Base-by-base conservation (phyloP, 2,329 filamentous ascomycete genomes). In the Metarhizium album region DNA sequence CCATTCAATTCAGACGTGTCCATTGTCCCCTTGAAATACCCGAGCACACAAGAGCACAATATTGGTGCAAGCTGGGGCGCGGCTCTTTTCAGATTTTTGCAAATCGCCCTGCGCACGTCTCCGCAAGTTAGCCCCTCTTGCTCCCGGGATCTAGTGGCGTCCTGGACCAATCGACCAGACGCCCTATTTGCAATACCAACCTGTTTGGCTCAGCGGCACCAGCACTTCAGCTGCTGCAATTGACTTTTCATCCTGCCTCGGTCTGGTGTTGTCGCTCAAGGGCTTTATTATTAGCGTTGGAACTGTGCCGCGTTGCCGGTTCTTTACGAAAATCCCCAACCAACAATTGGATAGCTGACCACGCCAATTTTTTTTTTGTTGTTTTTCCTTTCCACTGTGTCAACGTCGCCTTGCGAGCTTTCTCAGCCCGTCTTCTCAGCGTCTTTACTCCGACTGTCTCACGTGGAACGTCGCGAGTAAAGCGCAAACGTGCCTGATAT, bases 381-480 rank as follows among this genome's bases (percentile, higher is more conserved):
- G 16, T 18, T 27, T 23, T 22, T 6, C 18, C 23, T 20, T 14
- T 42, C 33, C 22, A 18, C 16, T 35, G n/a, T 20, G 20, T 29
- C 40, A 24, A 27, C 13, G 24, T 43, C 43, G 31, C 22, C 16
- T 40, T 8, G n/a, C 22, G 22, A 24, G 18, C 22, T 24, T n/a
- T 5, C 18, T 43, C 22, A 16, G 11, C n/a, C 40, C 14, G 6
- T 43, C 13, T 18, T 43, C 40, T 13, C 52, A 53, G 56, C 63
- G 61, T 66, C 66, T 70, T 71, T 70, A 59, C 69, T 74, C 70
- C 67, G 70, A 65, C 71, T 64, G 62, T 71, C 67, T 70, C 59
- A 60, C 58, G 54, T 61, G 65, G 68, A 70, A 69, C 59, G 72
- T 75, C 67, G 72, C 63, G 69, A 68, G 73, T 67, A 63, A 67